phyloP scores from a whole-genome alignment of 768 basidiomycete genomes.

The Boletales sp. region DNA sequence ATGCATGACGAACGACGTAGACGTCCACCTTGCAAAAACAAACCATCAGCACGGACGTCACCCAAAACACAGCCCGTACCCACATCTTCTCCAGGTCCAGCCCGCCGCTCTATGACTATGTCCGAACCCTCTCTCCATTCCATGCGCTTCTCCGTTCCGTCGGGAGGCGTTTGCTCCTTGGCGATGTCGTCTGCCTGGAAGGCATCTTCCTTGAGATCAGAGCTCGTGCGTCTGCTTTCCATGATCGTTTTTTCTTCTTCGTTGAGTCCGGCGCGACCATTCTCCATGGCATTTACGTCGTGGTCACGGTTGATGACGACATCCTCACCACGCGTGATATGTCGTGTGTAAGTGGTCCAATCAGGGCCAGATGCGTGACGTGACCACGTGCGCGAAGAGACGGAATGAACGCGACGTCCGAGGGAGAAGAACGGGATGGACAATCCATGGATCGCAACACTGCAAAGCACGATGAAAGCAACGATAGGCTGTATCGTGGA shows the following conservation, averaged over 20 bases:
- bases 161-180: slow-evolving; percentile 40
- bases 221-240: slow-evolving; percentile 24
- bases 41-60: slow-evolving; percentile 13
- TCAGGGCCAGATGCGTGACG: slow-evolving; percentile 71
- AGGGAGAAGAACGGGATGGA: slow-evolving; percentile 96
- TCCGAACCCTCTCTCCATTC: slow-evolving; percentile 76
- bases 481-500: slow-evolving; percentile 88
- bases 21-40: slow-evolving; percentile 51
- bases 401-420: slow-evolving; percentile 82
- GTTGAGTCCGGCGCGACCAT: slow-evolving; percentile 34
- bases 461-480: slow-evolving; percentile 90
- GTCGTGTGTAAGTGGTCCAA: slow-evolving; percentile 76
- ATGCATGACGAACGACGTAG: slow-evolving; percentile 51
- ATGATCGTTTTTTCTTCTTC: slow-evolving; percentile 28
- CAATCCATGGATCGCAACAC: slow-evolving; percentile 82
- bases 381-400: slow-evolving; percentile 82
- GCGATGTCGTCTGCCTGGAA: slow-evolving; percentile 13
- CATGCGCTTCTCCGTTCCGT: slow-evolving; percentile 36
- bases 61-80: slow-evolving; percentile 12
- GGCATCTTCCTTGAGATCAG: slow-evolving; percentile 6
- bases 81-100: slow-evolving; percentile 64
- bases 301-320: slow-evolving; percentile 84
- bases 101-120: slow-evolving; percentile 58
- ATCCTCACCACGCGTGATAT: slow-evolving; percentile 67
- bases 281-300: slow-evolving; percentile 45